These are phyloP conservation scores for Amorphotheca resinae DNA, from an alignment of 495 filamentous ascomycete genomes.

Conservation along the genomic window DNA sequence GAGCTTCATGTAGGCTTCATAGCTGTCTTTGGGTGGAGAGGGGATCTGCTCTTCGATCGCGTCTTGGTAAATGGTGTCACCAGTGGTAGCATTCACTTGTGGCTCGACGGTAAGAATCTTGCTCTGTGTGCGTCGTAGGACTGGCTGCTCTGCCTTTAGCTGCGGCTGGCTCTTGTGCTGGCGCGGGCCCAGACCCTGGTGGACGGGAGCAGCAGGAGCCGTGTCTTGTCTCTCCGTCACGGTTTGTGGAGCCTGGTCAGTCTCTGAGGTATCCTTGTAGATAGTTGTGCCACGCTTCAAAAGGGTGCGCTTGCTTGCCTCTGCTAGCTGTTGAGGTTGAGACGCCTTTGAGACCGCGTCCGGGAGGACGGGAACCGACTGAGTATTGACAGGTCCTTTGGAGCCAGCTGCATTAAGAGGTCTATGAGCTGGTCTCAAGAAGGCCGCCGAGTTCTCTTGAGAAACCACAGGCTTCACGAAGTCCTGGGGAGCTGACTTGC, in stretches of 20 bases:
- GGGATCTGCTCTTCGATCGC: constrained; percentile 21
- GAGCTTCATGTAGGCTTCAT: constrained; percentile 8
- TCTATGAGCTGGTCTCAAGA: constrained; percentile 55
- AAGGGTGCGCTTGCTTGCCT: constrained; percentile 32
- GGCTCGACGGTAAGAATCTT: constrained; percentile 13
- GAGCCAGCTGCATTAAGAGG: constrained; percentile 34
- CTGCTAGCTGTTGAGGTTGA: constrained; percentile 5
- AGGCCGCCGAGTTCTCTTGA: constrained; percentile 27
- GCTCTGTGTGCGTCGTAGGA: constrained; percentile 24
- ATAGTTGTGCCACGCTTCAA: constrained; percentile 50
- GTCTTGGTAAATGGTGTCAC: constrained; percentile 21
- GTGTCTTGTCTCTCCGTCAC: constrained; percentile 8
- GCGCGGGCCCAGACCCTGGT: constrained; percentile 21
- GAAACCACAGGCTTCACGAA: constrained; percentile 14
- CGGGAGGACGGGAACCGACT: constrained; percentile 18
- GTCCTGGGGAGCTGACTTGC: constrained; percentile 28
- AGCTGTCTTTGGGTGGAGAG: constrained; percentile 10
- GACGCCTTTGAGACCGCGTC: not conserved
- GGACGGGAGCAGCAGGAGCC: constrained; percentile 11
- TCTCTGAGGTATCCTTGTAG: constrained; percentile 45
- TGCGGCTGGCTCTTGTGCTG: constrained; percentile 34
- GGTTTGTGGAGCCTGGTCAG: constrained; percentile 7
- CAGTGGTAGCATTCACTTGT: not conserved
- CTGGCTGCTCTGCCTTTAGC: constrained; percentile 12
- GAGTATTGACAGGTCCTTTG: constrained; percentile 34